A percentile compares a stretch with the other conserved stretches of the same genome.
phyloP scores from a whole-genome alignment of 1,139 yeast species.

The Kodamaea suecica region DNA sequence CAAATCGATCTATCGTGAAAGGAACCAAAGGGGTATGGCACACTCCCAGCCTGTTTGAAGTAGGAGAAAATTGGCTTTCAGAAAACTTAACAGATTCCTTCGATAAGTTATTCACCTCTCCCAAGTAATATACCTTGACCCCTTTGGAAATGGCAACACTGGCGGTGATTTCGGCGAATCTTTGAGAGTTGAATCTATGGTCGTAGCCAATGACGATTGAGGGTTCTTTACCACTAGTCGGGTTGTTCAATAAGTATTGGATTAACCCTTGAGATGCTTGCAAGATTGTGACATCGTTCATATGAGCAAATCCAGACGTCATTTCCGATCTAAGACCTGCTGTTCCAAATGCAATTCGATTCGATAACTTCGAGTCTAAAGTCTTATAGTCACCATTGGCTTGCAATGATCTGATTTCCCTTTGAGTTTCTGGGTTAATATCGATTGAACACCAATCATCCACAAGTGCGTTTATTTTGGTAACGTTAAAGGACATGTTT shows the following conservation, averaged over 20 bases:
- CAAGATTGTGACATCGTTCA: slow-evolving; percentile 85
- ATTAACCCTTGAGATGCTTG: slow-evolving; percentile 95
- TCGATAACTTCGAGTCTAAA: slow-evolving; percentile 49
- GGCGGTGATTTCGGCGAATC: slow-evolving; percentile 79
- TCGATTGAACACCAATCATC: slow-evolving; percentile 42
- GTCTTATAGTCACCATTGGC: slow-evolving; percentile 36
- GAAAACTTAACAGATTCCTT: slow-evolving; percentile 22
- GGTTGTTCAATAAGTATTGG: slow-evolving; percentile 40
- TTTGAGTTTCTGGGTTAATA: slow-evolving; percentile 49
- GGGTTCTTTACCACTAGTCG: slow-evolving; percentile 18
- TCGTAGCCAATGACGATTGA: slow-evolving; percentile 86
- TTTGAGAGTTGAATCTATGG: slow-evolving; percentile 75
- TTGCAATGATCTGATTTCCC: slow-evolving; percentile 53
- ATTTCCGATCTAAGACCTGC: slow-evolving; percentile 85
- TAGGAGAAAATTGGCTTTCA: slow-evolving; percentile 6
- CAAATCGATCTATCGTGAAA: slow-evolving; percentile 62
- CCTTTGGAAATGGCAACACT: slow-evolving; percentile 69
- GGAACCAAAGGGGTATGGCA: slow-evolving; percentile 95
- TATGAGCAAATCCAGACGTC: slow-evolving; percentile 87
- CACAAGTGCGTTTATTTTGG: slow-evolving; percentile 31
- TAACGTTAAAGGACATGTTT: slow-evolving; percentile 5
- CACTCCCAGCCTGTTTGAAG: slow-evolving; percentile 18
- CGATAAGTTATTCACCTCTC: slow-evolving; percentile 31
- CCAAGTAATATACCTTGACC: slow-evolving; percentile 65
- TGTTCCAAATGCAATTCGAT: slow-evolving; percentile 82